phyloP scores from a whole-genome alignment of 2,329 filamentous ascomycete species.

The Colletotrichum shisoi region DNA sequence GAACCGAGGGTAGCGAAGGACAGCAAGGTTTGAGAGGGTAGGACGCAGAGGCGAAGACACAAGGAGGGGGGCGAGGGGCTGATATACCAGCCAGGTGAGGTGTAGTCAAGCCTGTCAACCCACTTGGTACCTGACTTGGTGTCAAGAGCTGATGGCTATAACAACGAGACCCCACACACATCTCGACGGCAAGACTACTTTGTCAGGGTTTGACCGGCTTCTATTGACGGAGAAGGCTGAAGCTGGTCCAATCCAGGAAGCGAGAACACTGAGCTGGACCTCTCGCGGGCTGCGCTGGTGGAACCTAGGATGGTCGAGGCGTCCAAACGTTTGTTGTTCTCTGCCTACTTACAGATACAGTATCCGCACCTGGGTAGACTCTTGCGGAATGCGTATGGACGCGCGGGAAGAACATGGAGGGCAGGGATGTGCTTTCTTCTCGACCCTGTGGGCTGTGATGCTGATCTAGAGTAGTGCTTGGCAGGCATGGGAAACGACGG shows the following conservation, averaged over 20 bases:
- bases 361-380: neutral
- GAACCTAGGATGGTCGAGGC: constrained; percentile 16
- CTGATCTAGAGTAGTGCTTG: constrained; percentile 26
- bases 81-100: constrained; percentile 17
- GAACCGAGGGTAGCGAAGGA: constrained; percentile 9
- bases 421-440: constrained; percentile 21
- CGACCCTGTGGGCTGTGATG: constrained; percentile 11
- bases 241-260: constrained; percentile 25
- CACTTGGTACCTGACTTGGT: neutral
- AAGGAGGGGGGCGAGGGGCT: constrained; percentile 5
- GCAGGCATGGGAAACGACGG: constrained; percentile 27
- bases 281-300: neutral
- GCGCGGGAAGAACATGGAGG: constrained; percentile 14
- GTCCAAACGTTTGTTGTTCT: constrained; percentile 16
- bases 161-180: constrained; percentile 13
- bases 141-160: neutral
- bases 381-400: constrained; percentile 10
- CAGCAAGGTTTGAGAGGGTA: neutral
- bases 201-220: constrained; percentile 15
- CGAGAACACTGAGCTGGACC: neutral
- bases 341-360: too few relatives aligned
- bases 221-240: constrained; percentile 34
- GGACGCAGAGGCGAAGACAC: neutral
- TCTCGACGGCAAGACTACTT: constrained; percentile 7
- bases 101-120: neutral